Conservation (phyloP, 2,329 filamentous ascomycete species). For the Amylocarpus encephaloides region DNA sequence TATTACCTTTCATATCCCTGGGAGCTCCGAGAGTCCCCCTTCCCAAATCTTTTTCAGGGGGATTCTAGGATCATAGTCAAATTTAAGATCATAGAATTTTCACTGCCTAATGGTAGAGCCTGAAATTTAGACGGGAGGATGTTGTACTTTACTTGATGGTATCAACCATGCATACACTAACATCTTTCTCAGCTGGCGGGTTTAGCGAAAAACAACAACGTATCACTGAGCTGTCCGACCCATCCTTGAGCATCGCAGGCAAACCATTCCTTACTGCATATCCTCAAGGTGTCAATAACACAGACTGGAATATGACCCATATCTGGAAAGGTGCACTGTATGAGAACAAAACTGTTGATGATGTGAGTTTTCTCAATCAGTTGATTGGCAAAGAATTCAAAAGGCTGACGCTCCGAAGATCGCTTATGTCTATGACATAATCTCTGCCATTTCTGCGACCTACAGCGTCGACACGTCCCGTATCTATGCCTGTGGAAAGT, state of each 20-base stretch:
- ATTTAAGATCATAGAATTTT: too few species aligned
- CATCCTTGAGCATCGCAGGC: conserved; percentile 21
- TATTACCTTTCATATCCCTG: not conserved
- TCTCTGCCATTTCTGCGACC: conserved; percentile 16
- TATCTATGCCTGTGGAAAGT: conserved; percentile 39
- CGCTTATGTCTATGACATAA: conserved; percentile 24
- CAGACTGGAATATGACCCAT: conserved; percentile 21
- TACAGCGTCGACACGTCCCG: conserved; percentile 33
- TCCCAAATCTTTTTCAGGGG: too few species aligned
- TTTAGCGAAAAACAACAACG: conserved; percentile 23
- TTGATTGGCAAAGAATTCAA: not conserved
- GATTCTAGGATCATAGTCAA: too few species aligned
- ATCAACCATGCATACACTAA: not conserved
- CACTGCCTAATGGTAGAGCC: too few species aligned
- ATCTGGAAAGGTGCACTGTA: conserved; percentile 27
- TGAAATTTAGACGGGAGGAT: too few species aligned
- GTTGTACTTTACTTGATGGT: too few species aligned
- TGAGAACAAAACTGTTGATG: conserved; percentile 24
- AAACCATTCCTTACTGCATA: conserved; percentile 25
- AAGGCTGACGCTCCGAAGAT: conserved; percentile 5
- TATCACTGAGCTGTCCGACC: conserved; percentile 25
- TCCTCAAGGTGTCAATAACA: conserved; percentile 25
- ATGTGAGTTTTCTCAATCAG: conserved; percentile 5
- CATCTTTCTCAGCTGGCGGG: not conserved
- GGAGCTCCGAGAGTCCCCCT: not conserved